Evolutionary conservation across 495 filamentous ascomycete species (phyloP).

Genomic region (Penicillium roqueforti): DNA sequence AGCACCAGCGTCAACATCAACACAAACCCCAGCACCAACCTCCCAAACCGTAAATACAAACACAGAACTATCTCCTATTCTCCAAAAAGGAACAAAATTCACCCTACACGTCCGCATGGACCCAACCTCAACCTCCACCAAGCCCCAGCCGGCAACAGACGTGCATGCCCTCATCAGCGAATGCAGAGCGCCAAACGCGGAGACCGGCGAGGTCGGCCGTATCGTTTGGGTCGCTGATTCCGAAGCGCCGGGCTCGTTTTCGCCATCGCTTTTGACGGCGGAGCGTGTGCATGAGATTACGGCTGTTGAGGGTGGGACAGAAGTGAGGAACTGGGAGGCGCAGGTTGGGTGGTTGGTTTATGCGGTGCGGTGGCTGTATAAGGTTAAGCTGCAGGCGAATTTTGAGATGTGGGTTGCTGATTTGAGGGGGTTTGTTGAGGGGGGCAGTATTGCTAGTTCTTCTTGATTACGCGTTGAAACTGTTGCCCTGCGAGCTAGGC

Average conservation of each 20-base stretch:
- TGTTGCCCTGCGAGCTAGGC: too few relatives aligned
- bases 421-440: slow-evolving; percentile 36
- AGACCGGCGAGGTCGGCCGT: slow-evolving; percentile 21
- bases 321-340: slow-evolving; percentile 44
- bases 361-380: slow-evolving; percentile 40
- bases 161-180: slow-evolving; percentile 28
- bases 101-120: slow-evolving; percentile 46
- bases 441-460: not conserved
- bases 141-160: slow-evolving; percentile 27
- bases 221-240: slow-evolving; percentile 36
- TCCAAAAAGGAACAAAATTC: slow-evolving; percentile 34
- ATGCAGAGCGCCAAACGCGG: slow-evolving; percentile 24
- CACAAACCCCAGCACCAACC: not conserved
- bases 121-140: slow-evolving; percentile 25
- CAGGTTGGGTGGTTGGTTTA: slow-evolving; percentile 38
- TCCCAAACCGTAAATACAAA: not conserved
- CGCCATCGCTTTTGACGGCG: slow-evolving; percentile 28
- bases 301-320: slow-evolving; percentile 29
- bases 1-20: not conserved
- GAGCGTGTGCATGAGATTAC: slow-evolving; percentile 42
- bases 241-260: slow-evolving; percentile 24
- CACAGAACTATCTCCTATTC: slow-evolving; percentile 17
- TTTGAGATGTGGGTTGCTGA: slow-evolving; percentile 41
- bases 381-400: slow-evolving; percentile 25
- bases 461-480: not conserved